Conservation (phyloP, 495 filamentous ascomycete genomes). For the Aspergillus ostianus region DNA sequence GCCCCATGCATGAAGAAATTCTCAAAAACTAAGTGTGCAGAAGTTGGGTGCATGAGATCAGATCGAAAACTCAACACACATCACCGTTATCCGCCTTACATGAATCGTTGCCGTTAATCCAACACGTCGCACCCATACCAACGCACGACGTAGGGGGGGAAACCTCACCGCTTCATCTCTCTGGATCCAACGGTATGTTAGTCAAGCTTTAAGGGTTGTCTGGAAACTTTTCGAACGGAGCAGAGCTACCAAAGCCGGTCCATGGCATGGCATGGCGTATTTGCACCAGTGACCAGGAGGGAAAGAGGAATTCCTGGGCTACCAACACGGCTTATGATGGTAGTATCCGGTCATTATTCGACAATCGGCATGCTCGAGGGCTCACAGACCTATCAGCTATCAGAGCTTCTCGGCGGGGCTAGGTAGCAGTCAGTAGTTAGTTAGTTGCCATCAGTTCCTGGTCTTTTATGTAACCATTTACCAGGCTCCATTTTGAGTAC, state of each 20-base stretch:
- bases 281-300: too few relatives aligned
- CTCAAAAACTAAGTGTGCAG: not conserved
- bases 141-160: not conserved
- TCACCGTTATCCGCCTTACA: not conserved
- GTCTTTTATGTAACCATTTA: not conserved
- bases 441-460: not conserved
- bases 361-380: not conserved
- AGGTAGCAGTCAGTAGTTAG: not conserved
- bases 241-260: not conserved
- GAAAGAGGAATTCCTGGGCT: not conserved
- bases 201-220: not conserved
- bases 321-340: not conserved
- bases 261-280: too few relatives aligned
- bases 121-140: not conserved
- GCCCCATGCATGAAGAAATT: not conserved
- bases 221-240: not conserved
- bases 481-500: not conserved
- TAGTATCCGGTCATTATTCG: too few relatives aligned
- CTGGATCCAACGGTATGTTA: not conserved
- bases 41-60: not conserved
- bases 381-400: not conserved
- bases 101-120: not conserved
- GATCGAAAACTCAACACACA: not conserved
- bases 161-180: not conserved
- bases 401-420: not conserved